Evolutionary conservation across 2,329 filamentous ascomycete genomes (phyloP).

Genomic region (Ceratocystis diversiconidia): DNA sequence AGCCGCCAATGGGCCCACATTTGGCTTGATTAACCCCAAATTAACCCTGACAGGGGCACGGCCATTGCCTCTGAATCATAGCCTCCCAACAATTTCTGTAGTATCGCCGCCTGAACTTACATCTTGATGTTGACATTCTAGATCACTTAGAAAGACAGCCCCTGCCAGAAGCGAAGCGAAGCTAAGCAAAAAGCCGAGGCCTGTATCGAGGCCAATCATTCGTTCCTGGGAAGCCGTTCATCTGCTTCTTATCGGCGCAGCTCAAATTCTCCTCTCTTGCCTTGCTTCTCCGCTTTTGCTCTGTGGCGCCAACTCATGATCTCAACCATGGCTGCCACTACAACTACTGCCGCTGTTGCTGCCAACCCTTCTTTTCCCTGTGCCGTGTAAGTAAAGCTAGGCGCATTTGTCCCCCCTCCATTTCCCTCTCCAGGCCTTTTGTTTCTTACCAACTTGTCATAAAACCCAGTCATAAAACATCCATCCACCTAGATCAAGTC

Average conservation of each 20-base stretch:
- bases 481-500: background rate
- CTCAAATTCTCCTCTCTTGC: background rate
- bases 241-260: background rate
- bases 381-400: slow-evolving; percentile 38
- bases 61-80: background rate
- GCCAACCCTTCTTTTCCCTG: slow-evolving; percentile 44
- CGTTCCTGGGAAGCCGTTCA: background rate
- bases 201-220: background rate
- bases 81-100: background rate
- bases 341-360: slow-evolving; percentile 18
- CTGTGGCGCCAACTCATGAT: slow-evolving; percentile 19
- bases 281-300: background rate
- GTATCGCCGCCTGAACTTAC: background rate
- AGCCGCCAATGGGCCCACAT: background rate
- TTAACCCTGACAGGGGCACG: background rate
- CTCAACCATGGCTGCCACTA: slow-evolving; percentile 26
- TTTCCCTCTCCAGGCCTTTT: slow-evolving; percentile 19
- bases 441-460: background rate
- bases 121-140: background rate
- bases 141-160: background rate
- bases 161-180: background rate
- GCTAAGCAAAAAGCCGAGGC: background rate
- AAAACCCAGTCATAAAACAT: background rate
- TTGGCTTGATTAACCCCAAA: background rate
- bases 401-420: too few relatives aligned